Percentiles rank a stretch among this genome's conserved stretches.
Conservation (phyloP, 108 stramenopile genomes). For the Skeletonema costatum region DNA sequence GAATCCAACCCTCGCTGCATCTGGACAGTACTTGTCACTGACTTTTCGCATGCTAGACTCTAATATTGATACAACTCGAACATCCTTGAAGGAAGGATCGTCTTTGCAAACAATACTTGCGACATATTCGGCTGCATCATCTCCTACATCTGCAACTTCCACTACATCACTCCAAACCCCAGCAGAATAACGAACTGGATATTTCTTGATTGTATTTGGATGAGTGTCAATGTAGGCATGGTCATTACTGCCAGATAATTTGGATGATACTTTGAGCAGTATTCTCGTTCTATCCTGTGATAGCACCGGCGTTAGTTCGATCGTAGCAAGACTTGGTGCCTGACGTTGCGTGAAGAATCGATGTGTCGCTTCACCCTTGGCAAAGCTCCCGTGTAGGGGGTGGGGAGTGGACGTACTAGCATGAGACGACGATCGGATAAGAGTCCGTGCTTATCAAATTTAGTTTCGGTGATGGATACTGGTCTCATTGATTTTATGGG, state of each 20-base stretch:
- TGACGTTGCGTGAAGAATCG: constrained; percentile 84
- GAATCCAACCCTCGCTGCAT: constrained; percentile 46
- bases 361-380: constrained; percentile 52
- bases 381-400: constrained; percentile 45
- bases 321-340: constrained; percentile 66
- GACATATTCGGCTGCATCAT: constrained; percentile 73
- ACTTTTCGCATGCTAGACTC: constrained; percentile 29
- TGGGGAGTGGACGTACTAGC: constrained; percentile 63
- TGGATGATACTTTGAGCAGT: constrained; percentile 14
- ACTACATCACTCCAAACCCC: constrained; percentile 74
- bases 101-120: constrained; percentile 40
- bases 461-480: constrained; percentile 43
- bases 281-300: not conserved
- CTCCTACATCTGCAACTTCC: constrained; percentile 72
- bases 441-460: constrained; percentile 62
- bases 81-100: constrained; percentile 41
- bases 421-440: constrained; percentile 72
- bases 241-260: not conserved
- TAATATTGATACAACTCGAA: constrained; percentile 58
- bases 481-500: constrained; percentile 78
- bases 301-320: constrained; percentile 13
- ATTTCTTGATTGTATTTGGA: constrained; percentile 3
- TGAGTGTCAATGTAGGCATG: constrained; percentile 16
- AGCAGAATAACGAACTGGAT: constrained; percentile 39
- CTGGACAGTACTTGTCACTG: constrained; percentile 54